Conservation (phyloP, 805 yeast genomes). For the Metschnikowia noctiluminum region DNA sequence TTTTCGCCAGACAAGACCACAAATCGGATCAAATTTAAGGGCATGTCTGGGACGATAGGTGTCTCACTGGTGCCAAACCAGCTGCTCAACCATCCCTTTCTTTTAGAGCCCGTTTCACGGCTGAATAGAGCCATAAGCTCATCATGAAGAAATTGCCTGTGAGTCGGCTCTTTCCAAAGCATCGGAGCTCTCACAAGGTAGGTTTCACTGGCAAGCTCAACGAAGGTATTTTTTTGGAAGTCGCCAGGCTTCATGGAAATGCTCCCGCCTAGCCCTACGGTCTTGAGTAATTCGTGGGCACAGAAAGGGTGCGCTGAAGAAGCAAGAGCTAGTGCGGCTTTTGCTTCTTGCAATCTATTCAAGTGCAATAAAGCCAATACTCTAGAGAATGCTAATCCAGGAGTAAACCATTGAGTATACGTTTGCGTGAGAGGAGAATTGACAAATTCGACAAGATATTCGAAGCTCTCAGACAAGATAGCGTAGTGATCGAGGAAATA, state of each 20-base stretch:
- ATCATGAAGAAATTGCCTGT: constrained; percentile 46
- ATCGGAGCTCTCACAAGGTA: constrained; percentile 54
- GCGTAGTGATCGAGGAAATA: constrained; percentile 81
- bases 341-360: constrained; percentile 45
- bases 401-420: constrained; percentile 66
- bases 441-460: constrained; percentile 56
- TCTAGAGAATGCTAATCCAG: constrained; percentile 64
- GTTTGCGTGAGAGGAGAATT: constrained; percentile 54
- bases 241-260: constrained; percentile 1
- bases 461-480: constrained; percentile 58
- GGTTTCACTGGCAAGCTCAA: constrained; percentile 48
- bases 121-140: constrained; percentile 31
- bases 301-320: constrained; percentile 56
- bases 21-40: constrained; percentile 62
- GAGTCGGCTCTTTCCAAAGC: constrained; percentile 50
- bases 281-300: constrained; percentile 47
- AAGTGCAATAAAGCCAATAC: constrained; percentile 58
- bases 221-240: constrained; percentile 23
- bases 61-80: constrained; percentile 8
- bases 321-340: constrained; percentile 45
- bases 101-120: neutral
- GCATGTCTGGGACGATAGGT: constrained; percentile 34
- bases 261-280: constrained; percentile 35
- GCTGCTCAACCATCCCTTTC: constrained; percentile 12
- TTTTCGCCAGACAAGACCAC: constrained; percentile 70